Evolutionary conservation across 495 filamentous ascomycete species (phyloP).

Genomic region (Aspergillus affinis): DNA sequence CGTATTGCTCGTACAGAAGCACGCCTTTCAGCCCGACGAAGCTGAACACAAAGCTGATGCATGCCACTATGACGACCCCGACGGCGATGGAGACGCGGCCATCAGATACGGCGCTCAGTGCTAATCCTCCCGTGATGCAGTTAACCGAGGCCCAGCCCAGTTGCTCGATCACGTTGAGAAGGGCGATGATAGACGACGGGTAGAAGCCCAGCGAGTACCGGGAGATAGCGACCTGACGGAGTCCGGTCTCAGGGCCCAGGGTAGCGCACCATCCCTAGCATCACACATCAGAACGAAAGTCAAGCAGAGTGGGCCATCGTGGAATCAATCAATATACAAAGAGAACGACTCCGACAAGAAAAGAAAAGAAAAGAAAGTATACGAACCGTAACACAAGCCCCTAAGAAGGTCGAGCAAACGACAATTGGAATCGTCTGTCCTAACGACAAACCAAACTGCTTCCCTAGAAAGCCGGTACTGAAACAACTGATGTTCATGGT

Average conservation of each 20-base stretch:
- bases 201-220: conserved; percentile 37
- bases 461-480: conserved; percentile 37
- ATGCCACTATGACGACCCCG: conserved; percentile 47
- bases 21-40: conserved; percentile 60
- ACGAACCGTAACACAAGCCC: conserved; percentile 46
- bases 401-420: conserved; percentile 38
- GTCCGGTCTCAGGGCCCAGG: conserved; percentile 76
- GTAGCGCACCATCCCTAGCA: conserved; percentile 36
- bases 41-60: conserved; percentile 55
- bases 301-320: background rate
- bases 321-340: background rate
- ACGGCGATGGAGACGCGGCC: conserved; percentile 37
- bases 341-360: no score
- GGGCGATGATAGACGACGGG: conserved; percentile 29
- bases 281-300: background rate
- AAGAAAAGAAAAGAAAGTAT: no score
- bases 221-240: conserved; percentile 77
- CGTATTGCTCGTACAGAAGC: conserved; percentile 60
- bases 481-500: conserved; percentile 59
- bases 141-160: conserved; percentile 38
- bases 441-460: conserved; percentile 37
- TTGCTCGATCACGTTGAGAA: conserved; percentile 34
- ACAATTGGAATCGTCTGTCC: conserved; percentile 35
- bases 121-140: conserved; percentile 41
- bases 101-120: conserved; percentile 35